Evolutionary conservation across 192 early-diverging fungal species (phyloP).

Genomic region (Jimgerdemannia lactiflua): DNA sequence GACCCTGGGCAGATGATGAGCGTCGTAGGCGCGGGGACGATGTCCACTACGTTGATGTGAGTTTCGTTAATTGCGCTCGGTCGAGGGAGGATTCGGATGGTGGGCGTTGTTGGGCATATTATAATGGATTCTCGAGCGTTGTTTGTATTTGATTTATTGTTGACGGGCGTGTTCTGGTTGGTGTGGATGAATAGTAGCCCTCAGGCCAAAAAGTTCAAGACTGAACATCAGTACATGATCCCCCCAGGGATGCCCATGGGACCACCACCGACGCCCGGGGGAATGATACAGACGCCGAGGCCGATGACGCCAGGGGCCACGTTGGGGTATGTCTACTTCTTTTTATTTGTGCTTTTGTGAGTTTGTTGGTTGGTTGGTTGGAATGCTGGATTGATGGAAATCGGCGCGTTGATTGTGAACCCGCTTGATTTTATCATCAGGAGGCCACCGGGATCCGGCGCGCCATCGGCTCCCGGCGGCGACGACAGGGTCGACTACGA

Average conservation of each 20-base stretch:
- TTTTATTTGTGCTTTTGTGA: neutral
- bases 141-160: no score
- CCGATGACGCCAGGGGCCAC: neutral
- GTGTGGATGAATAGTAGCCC: neutral
- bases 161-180: no score
- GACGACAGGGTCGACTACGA: constrained; percentile 46
- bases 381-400: neutral
- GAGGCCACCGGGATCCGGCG: neutral
- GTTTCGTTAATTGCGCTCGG: neutral
- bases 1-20: neutral
- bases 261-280: neutral
- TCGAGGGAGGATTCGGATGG: neutral
- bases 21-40: neutral
- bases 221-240: neutral
- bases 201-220: neutral
- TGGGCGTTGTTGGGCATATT: no score
- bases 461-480: constrained; percentile 4
- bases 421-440: neutral
- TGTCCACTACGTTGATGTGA: neutral
- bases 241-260: neutral
- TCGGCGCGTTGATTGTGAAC: neutral
- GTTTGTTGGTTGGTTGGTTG: neutral
- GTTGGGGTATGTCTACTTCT: neutral
- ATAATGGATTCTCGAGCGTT: no score
- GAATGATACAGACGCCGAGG: neutral